Evolutionary conservation across 805 yeast species (phyloP).

Genomic region (Yarrowia hollandica): DNA sequence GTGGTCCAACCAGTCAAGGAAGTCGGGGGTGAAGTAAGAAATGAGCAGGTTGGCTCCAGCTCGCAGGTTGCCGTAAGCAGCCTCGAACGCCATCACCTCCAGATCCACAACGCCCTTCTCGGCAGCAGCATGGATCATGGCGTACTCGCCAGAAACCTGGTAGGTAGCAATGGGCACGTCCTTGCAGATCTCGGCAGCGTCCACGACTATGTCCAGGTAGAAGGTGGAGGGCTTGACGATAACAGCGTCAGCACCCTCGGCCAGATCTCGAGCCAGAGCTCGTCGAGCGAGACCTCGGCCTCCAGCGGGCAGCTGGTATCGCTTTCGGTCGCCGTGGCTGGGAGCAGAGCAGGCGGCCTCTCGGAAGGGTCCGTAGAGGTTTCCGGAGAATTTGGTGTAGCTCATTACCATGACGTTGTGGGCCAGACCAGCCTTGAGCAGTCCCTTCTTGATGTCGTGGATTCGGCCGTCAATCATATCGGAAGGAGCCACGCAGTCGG

Average conservation of each 20-base stretch:
- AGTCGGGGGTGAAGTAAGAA: conserved; percentile 92
- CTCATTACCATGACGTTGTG: conserved; percentile 89
- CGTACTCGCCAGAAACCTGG: conserved; percentile 96
- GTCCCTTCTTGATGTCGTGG: conserved; percentile 79
- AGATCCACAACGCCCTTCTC: conserved; percentile 90
- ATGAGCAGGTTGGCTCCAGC: conserved; percentile 95
- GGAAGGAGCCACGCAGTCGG: conserved; percentile 92
- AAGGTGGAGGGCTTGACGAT: conserved; percentile 96
- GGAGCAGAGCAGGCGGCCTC: conserved; percentile 96
- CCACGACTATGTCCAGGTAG: conserved; percentile 85
- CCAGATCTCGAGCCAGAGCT: conserved; percentile 80
- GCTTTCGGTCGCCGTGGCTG: conserved; percentile 83
- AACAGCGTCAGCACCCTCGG: conserved; percentile 93
- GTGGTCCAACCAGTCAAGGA: conserved; percentile 76
- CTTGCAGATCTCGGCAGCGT: conserved; percentile 76
- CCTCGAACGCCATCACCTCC: conserved; percentile 72
- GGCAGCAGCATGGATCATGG: conserved; percentile 98
- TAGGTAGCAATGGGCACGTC: conserved; percentile 92
- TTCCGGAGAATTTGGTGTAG: conserved; percentile 87
- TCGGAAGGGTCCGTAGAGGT: conserved; percentile 93
- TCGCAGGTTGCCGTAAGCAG: conserved; percentile 86
- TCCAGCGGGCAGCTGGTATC: conserved; percentile 90
- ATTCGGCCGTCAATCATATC: conserved; percentile 98
- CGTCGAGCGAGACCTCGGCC: conserved; percentile 93
- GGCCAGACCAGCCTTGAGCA: conserved; percentile 77